These are phyloP conservation scores for Lathyrus sativus DNA, from an alignment of 306 rosid species.

Conservation along the genomic window DNA sequence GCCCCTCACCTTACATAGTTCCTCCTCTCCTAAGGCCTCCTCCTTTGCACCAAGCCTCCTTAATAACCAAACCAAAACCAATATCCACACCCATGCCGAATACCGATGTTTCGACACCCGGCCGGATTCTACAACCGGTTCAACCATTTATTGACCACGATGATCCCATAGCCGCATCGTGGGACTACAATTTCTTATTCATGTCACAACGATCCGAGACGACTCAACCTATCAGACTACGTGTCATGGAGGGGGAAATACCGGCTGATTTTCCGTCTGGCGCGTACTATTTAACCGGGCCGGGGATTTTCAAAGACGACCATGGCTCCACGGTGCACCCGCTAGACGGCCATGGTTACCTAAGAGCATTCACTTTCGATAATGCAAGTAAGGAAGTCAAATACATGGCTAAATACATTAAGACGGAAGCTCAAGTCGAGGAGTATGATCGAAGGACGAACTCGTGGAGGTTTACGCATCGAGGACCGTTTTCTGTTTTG, in stretches of 20 bases:
- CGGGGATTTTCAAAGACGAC: conserved; percentile 78
- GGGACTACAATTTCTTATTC: conserved; percentile 88
- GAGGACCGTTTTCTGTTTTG: conserved; percentile 92
- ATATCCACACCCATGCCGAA: conserved; percentile 48
- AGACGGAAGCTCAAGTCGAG: conserved; percentile 77
- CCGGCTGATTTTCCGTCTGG: conserved; percentile 77
- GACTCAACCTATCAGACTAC: conserved; percentile 43
- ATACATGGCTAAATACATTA: conserved; percentile 87
- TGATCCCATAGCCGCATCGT: conserved; percentile 62
- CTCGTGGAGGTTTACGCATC: conserved; percentile 72
- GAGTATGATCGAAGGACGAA: conserved; percentile 62
- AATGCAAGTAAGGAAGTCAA: conserved; percentile 38
- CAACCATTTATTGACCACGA: conserved; percentile 42
- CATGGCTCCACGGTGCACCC: conserved; percentile 97
- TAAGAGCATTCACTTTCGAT: conserved; percentile 70
- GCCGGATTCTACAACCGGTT: conserved; percentile 12
- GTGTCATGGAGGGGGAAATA: conserved; percentile 54
- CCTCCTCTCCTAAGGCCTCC: conserved; percentile 46
- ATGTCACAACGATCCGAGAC: conserved; percentile 75
- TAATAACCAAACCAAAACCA: conserved; percentile 43
- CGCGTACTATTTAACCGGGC: conserved; percentile 78
- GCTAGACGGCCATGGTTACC: conserved; percentile 83
- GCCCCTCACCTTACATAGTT: conserved; percentile 35
- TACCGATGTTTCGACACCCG: conserved; percentile 16
- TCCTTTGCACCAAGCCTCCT: conserved; percentile 34